These are phyloP conservation scores for Simplicillium sp. DNA, from an alignment of 2,329 filamentous ascomycete species.

Conservation along the genomic window DNA sequence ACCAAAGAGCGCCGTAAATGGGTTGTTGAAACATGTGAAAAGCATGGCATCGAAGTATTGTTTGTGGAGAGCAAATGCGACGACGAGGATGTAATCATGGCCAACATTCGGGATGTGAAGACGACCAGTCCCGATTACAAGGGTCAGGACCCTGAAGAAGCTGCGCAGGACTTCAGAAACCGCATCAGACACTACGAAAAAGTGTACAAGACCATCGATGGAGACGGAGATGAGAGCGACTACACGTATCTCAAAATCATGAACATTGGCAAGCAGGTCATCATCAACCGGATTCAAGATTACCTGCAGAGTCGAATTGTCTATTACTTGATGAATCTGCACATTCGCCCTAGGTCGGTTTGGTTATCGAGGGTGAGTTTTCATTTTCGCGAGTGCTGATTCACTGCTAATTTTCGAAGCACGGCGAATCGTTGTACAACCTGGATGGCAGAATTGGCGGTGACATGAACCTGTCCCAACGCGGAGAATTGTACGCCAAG, in stretches of 20 bases:
- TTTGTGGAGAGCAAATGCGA: slow-evolving; percentile 98
- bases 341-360: slow-evolving; percentile 92
- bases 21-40: slow-evolving; percentile 73
- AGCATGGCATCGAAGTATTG: slow-evolving; percentile 75
- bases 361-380: slow-evolving; percentile 81
- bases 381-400: background rate
- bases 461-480: slow-evolving; percentile 75
- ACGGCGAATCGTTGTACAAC: slow-evolving; percentile 92
- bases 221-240: slow-evolving; percentile 66
- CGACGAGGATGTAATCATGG: slow-evolving; percentile 92
- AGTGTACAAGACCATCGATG: slow-evolving; percentile 88
- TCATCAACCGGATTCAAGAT: slow-evolving; percentile 96
- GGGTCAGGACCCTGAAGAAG: slow-evolving; percentile 86
- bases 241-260: slow-evolving; percentile 97
- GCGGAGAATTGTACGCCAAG: slow-evolving; percentile 79
- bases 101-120: slow-evolving; percentile 96
- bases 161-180: slow-evolving; percentile 84
- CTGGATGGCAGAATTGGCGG: slow-evolving; percentile 85
- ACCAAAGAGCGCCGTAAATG: slow-evolving; percentile 83
- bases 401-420: slow-evolving; percentile 36
- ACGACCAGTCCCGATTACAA: slow-evolving; percentile 91
- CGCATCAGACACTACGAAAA: slow-evolving; percentile 97
- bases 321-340: slow-evolving; percentile 97
- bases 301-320: slow-evolving; percentile 94
- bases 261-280: slow-evolving; percentile 89